Conservation (phyloP, 139 green algal genomes). For the Axilococcus clingmanii region DNA sequence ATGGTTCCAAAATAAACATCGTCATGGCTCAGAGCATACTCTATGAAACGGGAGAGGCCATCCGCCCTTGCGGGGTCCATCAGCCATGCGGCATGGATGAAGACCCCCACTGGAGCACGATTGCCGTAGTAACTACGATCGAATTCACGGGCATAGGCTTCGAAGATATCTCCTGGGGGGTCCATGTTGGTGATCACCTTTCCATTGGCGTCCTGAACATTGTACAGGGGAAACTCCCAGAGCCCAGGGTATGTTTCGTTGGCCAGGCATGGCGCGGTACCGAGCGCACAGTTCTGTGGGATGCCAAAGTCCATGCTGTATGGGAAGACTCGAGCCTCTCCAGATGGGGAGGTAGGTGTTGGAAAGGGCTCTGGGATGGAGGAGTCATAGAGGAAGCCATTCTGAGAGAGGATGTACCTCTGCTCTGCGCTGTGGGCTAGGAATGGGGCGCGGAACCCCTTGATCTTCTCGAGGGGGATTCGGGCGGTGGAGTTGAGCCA, state of each 20-base stretch:
- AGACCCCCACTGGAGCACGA: conserved; percentile 22
- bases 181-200: conserved; percentile 16
- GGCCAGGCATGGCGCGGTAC: too few relatives aligned
- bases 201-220: conserved; percentile 7
- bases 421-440: conserved; percentile 16
- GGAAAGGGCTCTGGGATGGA: conserved; percentile 13
- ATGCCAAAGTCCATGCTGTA: conserved; percentile 12
- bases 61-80: conserved; percentile 7
- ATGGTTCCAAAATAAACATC: conserved; percentile 16
- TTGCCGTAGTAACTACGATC: conserved; percentile 20
- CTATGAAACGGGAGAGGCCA: conserved; percentile 7
- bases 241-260: conserved; percentile 3
- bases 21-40: conserved; percentile 11
- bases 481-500: conserved; percentile 4
- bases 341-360: neutral
- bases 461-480: conserved; percentile 10
- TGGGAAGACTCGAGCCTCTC: conserved; percentile 3
- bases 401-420: neutral
- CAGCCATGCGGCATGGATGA: conserved; percentile 22
- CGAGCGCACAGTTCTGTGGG: conserved; percentile 6
- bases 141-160: conserved; percentile 9
- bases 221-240: conserved; percentile 12
- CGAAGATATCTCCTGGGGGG: conserved; percentile 7
- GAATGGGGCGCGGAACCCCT: conserved; percentile 14
- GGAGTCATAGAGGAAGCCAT: conserved; percentile 20